Evolutionary conservation across 2,329 filamentous ascomycete genomes (phyloP), one percentile per base, ranked within the genome.

Genomic region (Shiraia sp.): DNA sequence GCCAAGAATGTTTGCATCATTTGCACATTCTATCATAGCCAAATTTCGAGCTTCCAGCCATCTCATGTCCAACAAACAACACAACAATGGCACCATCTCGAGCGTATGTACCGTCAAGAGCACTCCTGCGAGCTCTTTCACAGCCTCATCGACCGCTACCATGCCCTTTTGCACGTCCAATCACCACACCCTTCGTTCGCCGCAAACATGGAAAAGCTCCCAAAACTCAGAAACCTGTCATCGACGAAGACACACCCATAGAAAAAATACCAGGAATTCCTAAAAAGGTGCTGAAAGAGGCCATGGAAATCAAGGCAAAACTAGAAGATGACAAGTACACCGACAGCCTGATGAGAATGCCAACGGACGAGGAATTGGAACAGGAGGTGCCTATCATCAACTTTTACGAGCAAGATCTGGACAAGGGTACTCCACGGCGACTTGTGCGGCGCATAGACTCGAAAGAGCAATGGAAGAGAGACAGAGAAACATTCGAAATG

Each of bases 361-460:
- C 54, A 22, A 46, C 51, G 24, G 57, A 59, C 17, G 40, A 53
- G 17, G 44, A 49, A 27, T 47, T 61, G 40, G 49, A 61, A 26
- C 41, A 55, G 8, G 51, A 52, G n/a, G 28, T 59, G 3, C 50
- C 53, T 6, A 42, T 32, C 23, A 57, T 68, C 13, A 49, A 49
- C 23, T 62, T 52, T 42, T 68, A 61, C 30, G 65, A 67, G 44
- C 51, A 58, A 30, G 65, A 69, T 33, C 32, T 57, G 23, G 53
- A 56, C 27, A 57, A 47, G 14, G 48, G 52, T 23, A 50, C 43
- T 12, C 53, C 57, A 10, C 52, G 53, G 33, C 53, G 51, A 6
- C 53, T 65, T 32, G 45, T 66, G 3, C 29, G 52, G 24, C 35
- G 50, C 15, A 47, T 66, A 36, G 51, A 47, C 3, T 63, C 59